These are phyloP conservation scores for Marasmius tenuissimus DNA, from an alignment of 1,284 basidiomycete genomes.

Conservation along the genomic window DNA sequence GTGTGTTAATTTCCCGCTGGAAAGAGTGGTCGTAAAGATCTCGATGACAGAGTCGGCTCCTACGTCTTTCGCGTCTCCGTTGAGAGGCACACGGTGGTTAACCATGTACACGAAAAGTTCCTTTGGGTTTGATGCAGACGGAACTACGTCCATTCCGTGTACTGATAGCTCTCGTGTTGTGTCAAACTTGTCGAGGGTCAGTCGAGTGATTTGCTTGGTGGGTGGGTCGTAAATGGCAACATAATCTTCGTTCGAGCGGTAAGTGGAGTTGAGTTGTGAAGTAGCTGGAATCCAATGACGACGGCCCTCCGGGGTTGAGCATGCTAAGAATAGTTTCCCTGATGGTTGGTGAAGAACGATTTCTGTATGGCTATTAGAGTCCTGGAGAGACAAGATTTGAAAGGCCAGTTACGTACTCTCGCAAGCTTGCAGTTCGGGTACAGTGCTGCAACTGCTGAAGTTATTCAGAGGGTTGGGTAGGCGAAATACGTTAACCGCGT, in stretches of 20 bases:
- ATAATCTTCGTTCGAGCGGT: slow-evolving; percentile 48
- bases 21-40: slow-evolving; percentile 59
- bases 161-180: slow-evolving; percentile 48
- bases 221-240: slow-evolving; percentile 61
- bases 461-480: slow-evolving; percentile 44
- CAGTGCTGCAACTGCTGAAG: slow-evolving; percentile 38
- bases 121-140: slow-evolving; percentile 44
- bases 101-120: slow-evolving; percentile 65
- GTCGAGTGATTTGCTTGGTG: slow-evolving; percentile 44
- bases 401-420: slow-evolving; percentile 47
- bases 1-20: slow-evolving; percentile 47
- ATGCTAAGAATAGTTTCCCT: slow-evolving; percentile 69
- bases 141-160: slow-evolving; percentile 75
- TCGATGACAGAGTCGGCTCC: slow-evolving; percentile 76
- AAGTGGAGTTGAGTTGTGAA: slow-evolving; percentile 42
- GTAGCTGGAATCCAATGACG: slow-evolving; percentile 56
- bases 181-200: slow-evolving; percentile 42
- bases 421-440: slow-evolving; percentile 62
- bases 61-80: slow-evolving; percentile 26
- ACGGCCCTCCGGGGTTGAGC: slow-evolving; percentile 55
- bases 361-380: slow-evolving; percentile 37
- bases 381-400: background rate
- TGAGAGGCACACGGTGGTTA: slow-evolving; percentile 58
- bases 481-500: slow-evolving; percentile 42
- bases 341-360: slow-evolving; percentile 53